These are phyloP conservation scores for Saccharomyces hybrid DNA, from an alignment of 1,139 yeast species.

Conservation along the genomic window DNA sequence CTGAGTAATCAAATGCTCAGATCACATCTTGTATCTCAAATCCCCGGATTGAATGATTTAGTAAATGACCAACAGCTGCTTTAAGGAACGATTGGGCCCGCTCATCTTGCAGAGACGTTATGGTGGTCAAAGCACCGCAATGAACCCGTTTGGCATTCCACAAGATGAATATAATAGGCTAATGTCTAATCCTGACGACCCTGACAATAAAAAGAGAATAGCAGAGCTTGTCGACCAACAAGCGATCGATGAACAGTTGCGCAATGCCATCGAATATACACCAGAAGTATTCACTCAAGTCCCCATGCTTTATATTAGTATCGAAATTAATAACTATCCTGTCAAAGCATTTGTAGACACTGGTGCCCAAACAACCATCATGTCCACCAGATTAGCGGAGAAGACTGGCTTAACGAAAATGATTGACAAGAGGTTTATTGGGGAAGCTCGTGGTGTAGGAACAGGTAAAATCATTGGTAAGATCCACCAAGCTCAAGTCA, in stretches of 20 bases:
- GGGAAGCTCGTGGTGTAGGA: slow-evolving; percentile 90
- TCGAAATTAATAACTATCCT: slow-evolving; percentile 68
- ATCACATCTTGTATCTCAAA: slow-evolving; percentile 33
- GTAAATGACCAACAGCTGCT: slow-evolving; percentile 48
- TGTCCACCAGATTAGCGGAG: slow-evolving; percentile 69
- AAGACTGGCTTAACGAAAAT: slow-evolving; percentile 61
- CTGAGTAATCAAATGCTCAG: slow-evolving; percentile 37
- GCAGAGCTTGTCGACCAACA: slow-evolving; percentile 63
- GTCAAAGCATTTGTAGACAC: slow-evolving; percentile 93
- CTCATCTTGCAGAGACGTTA: slow-evolving; percentile 30
- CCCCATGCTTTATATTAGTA: slow-evolving; percentile 71
- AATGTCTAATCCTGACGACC: slow-evolving; percentile 62
- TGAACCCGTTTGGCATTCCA: slow-evolving; percentile 30
- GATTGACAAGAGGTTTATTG: slow-evolving; percentile 74
- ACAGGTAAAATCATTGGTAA: slow-evolving; percentile 69
- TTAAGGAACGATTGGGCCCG: slow-evolving; percentile 41
- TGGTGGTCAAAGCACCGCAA: slow-evolving; percentile 19
- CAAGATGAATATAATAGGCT: slow-evolving; percentile 47
- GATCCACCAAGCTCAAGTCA: slow-evolving; percentile 82
- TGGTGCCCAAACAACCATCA: slow-evolving; percentile 88
- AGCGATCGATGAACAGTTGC: slow-evolving; percentile 70
- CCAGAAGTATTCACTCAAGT: slow-evolving; percentile 86
- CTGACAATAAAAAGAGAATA: slow-evolving; percentile 61
- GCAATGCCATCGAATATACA: slow-evolving; percentile 72
- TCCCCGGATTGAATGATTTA: slow-evolving; percentile 40